Percentiles rank a stretch among this genome's conserved stretches.
These are phyloP conservation scores for Beauveria scarabaeidicola DNA, from an alignment of 2,329 filamentous ascomycete species.

Conservation along the genomic window DNA sequence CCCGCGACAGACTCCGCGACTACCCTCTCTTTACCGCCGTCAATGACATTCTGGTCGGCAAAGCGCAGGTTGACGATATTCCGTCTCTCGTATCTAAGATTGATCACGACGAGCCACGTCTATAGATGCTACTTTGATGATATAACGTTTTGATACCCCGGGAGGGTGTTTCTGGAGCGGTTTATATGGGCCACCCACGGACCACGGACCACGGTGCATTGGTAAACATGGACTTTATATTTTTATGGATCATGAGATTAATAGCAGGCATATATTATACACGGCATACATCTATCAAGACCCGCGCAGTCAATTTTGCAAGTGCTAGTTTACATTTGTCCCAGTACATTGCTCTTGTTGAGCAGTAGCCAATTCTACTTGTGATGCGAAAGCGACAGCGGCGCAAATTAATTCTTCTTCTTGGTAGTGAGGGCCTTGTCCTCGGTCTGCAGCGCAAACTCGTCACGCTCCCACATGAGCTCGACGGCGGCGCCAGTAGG, in stretches of 20 bases:
- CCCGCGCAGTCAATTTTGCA: not conserved
- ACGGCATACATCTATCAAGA: not conserved
- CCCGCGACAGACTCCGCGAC: slow-evolving; percentile 65
- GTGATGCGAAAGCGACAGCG: not conserved
- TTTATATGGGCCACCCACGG: not conserved
- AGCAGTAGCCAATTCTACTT: not conserved
- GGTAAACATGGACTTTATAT: not conserved
- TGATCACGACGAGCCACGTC: slow-evolving; percentile 7
- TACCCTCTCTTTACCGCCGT: slow-evolving; percentile 93
- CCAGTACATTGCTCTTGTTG: not conserved
- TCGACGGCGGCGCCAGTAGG: slow-evolving; percentile 14
- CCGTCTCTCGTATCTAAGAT: slow-evolving; percentile 52
- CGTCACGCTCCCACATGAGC: slow-evolving; percentile 18
- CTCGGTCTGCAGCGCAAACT: slow-evolving; percentile 12
- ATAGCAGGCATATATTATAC: slow-evolving; percentile 4
- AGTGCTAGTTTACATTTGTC: not conserved
- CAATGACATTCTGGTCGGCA: slow-evolving; percentile 67
- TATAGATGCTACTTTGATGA: not conserved
- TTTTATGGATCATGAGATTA: not conserved
- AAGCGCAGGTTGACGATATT: slow-evolving; percentile 70
- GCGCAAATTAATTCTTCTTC: slow-evolving; percentile 2
- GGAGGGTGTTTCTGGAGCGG: not conserved
- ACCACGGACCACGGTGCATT: not conserved
- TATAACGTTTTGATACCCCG: not conserved
- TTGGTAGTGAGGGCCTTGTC: slow-evolving; percentile 1